These are phyloP conservation scores for Chaetomium fimeti DNA, from an alignment of 495 filamentous ascomycete genomes.

Conservation along the genomic window DNA sequence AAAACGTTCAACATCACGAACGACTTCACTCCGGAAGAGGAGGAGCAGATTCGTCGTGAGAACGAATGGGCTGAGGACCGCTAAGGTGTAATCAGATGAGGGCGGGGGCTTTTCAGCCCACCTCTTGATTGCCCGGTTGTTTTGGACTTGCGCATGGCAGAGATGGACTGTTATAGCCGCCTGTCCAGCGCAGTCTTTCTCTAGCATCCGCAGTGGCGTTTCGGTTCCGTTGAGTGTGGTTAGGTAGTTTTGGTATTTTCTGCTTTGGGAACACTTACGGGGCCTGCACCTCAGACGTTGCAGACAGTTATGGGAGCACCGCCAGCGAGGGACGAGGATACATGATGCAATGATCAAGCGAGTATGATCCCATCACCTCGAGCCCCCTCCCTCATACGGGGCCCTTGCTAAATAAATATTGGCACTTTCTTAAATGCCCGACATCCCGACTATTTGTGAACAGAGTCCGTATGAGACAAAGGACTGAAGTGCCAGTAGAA, in stretches of 20 bases:
- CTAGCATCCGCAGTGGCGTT: constrained; percentile 7
- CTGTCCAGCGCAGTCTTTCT: background rate
- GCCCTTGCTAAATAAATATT: background rate
- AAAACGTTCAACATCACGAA: constrained; percentile 85
- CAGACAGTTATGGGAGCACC: background rate
- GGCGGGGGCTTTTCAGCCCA: background rate
- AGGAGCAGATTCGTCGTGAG: constrained; percentile 79
- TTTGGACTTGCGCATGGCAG: constrained; percentile 3
- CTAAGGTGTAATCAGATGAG: constrained; percentile 26
- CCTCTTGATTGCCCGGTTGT: background rate
- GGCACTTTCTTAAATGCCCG: background rate
- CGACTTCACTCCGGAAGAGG: constrained; percentile 79
- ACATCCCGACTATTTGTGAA: background rate
- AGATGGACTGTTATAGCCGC: background rate
- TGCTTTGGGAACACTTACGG: background rate
- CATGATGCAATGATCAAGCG: constrained; percentile 1
- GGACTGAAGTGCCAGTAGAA: too few relatives aligned
- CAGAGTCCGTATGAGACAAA: too few relatives aligned
- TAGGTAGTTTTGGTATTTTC: background rate
- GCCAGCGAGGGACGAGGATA: background rate
- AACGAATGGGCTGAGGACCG: constrained; percentile 83
- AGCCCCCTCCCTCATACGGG: background rate
- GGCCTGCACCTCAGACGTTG: background rate
- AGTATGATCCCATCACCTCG: background rate
- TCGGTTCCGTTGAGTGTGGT: constrained; percentile 8